phyloP scores from a whole-genome alignment of 192 early-diverging fungal genomes.

The Mycoemilia scoparia region DNA sequence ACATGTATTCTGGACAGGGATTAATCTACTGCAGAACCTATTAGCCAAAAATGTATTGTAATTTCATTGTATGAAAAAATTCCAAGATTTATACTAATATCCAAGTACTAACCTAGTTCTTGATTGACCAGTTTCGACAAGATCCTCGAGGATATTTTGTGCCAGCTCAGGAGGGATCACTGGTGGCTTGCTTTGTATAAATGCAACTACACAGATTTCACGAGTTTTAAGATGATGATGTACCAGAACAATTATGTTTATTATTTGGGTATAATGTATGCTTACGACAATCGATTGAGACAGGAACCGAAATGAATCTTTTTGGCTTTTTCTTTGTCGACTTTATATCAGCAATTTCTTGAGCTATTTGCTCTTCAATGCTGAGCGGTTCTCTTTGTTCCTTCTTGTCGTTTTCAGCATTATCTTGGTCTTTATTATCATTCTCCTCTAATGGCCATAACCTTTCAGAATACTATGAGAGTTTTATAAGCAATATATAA shows the following conservation, averaged over 20 bases:
- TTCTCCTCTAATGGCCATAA: conserved; percentile 24
- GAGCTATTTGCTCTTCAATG: conserved; percentile 29
- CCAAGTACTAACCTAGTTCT: conserved; percentile 23
- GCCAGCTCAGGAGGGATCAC: conserved; percentile 24
- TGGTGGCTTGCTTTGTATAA: conserved; percentile 22
- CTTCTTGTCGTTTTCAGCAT: conserved; percentile 4
- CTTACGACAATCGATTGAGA: conserved; percentile 23
- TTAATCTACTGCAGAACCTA: conserved; percentile 17
- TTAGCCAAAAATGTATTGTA: too few species aligned
- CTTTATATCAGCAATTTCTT: conserved; percentile 23
- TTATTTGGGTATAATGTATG: conserved; percentile 19
- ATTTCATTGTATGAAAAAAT: too few species aligned
- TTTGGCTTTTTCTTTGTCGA: conserved; percentile 10
- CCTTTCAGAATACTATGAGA: conserved; percentile 14
- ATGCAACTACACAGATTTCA: too few species aligned
- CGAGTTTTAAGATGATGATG: conserved; percentile 23
- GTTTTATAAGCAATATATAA: too few species aligned
- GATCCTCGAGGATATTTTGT: conserved; percentile 24
- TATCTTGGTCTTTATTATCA: conserved; percentile 7
- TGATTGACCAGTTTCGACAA: conserved; percentile 17
- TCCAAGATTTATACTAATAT: too few species aligned
- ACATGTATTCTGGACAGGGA: conserved; percentile 20
- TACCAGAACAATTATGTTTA: conserved; percentile 21
- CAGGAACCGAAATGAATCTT: conserved; percentile 20
- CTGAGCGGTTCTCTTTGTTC: conserved; percentile 4